Evolutionary conservation across 2,329 filamentous ascomycete species (phyloP).

Genomic region (Aspergillus ibericus): DNA sequence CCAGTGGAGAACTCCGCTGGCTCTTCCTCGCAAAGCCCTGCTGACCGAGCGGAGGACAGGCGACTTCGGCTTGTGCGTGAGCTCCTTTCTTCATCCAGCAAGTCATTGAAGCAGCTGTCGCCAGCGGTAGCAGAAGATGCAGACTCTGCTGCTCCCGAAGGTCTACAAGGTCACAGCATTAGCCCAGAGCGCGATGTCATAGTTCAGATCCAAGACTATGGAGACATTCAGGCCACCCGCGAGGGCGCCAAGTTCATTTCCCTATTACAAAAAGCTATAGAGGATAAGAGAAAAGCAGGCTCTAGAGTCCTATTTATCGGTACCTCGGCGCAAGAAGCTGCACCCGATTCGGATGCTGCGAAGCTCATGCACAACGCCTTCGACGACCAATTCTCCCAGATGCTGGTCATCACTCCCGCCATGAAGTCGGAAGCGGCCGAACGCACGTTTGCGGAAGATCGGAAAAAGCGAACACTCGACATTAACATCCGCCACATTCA

Average conservation of each 20-base stretch:
- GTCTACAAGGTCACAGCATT: slow-evolving; percentile 13
- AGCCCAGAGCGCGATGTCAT: slow-evolving; percentile 55
- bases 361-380: slow-evolving; percentile 48
- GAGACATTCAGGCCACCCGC: slow-evolving; percentile 69
- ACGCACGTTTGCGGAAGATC: slow-evolving; percentile 49
- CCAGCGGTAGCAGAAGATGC: slow-evolving; percentile 9
- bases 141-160: slow-evolving; percentile 6
- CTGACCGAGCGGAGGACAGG: slow-evolving; percentile 29
- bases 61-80: slow-evolving; percentile 39
- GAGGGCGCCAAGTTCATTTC: slow-evolving; percentile 69
- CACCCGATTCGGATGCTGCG: slow-evolving; percentile 42
- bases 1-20: slow-evolving; percentile 25
- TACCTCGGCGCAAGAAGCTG: slow-evolving; percentile 61
- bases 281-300: slow-evolving; percentile 69
- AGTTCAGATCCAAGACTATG: slow-evolving; percentile 77
- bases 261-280: slow-evolving; percentile 69
- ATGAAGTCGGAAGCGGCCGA: slow-evolving; percentile 41
- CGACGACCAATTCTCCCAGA: slow-evolving; percentile 51
- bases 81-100: slow-evolving; percentile 30
- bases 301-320: slow-evolving; percentile 75
- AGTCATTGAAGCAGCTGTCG: slow-evolving; percentile 8
- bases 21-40: slow-evolving; percentile 16
- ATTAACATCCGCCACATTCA: slow-evolving; percentile 67
- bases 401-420: slow-evolving; percentile 56
- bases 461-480: slow-evolving; percentile 49